Conservation (phyloP, 1,284 basidiomycete species). For the Cutaneotrichosporon arboriforme region DNA sequence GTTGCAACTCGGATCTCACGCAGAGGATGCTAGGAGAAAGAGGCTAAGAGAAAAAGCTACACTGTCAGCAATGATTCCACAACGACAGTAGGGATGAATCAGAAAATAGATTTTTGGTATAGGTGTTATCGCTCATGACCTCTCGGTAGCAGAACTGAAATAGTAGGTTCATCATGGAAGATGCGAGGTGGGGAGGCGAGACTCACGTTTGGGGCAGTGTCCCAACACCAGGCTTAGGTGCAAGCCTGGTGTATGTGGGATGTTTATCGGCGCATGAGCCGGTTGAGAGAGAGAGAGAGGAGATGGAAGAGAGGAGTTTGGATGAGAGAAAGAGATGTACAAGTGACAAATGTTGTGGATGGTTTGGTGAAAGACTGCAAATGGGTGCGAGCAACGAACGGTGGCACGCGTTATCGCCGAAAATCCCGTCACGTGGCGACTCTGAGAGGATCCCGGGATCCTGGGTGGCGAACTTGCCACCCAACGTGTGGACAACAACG, state of each 20-base stretch:
- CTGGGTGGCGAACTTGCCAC: slow-evolving; percentile 15
- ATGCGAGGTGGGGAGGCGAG: slow-evolving; percentile 3
- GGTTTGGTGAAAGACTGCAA: background rate
- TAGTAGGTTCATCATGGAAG: slow-evolving; percentile 34
- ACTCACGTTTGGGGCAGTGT: slow-evolving; percentile 7
- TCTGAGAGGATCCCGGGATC: background rate
- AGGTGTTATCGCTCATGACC: slow-evolving; percentile 44
- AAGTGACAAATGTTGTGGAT: too few relatives aligned
- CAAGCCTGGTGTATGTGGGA: slow-evolving; percentile 6
- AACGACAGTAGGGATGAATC: slow-evolving; percentile 4
- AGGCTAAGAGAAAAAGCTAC: background rate
- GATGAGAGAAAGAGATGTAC: background rate
- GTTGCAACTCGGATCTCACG: background rate
- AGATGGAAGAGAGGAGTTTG: background rate
- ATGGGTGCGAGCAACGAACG: background rate
- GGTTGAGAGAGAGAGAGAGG: background rate
- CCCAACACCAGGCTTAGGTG: slow-evolving; percentile 13
- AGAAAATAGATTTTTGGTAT: slow-evolving; percentile 42
- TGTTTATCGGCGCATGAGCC: slow-evolving; percentile 5
- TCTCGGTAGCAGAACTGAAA: slow-evolving; percentile 49
- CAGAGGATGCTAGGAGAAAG: background rate
- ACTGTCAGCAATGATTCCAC: slow-evolving; percentile 6
- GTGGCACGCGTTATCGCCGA: background rate
- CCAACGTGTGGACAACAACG: slow-evolving; percentile 3
- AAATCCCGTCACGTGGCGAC: background rate